phyloP scores from a whole-genome alignment of 495 filamentous ascomycete species.

The Xylaria bambusicola region DNA sequence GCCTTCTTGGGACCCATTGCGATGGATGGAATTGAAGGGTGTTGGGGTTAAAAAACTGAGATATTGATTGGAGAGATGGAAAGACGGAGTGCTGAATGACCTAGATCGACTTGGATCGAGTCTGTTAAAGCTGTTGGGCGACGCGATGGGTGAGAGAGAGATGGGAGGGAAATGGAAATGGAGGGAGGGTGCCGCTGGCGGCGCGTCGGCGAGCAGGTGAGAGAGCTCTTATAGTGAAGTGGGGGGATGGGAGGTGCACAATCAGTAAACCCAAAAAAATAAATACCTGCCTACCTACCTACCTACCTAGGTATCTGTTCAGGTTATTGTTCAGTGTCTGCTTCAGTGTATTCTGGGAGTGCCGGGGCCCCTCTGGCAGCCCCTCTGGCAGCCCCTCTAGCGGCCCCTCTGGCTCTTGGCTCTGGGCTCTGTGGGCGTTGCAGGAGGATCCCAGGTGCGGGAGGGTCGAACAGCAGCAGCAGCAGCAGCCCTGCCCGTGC shows the following conservation, averaged over 20 bases:
- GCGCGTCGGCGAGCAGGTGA: slow-evolving; percentile 42
- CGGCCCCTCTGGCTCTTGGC: no score
- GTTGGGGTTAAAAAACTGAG: slow-evolving; percentile 8
- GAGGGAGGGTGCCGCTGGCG: slow-evolving; percentile 47
- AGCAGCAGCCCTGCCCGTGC: slow-evolving; percentile 17
- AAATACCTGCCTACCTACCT: no score
- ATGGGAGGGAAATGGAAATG: slow-evolving; percentile 40
- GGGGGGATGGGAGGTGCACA: slow-evolving; percentile 41
- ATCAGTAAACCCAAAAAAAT: slow-evolving; percentile 32
- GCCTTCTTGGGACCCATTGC: slow-evolving; percentile 69
- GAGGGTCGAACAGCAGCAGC: not conserved
- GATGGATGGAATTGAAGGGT: slow-evolving; percentile 28
- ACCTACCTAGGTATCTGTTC: no score
- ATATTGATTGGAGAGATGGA: slow-evolving; percentile 8
- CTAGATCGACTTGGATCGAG: not conserved
- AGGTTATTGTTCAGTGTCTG: no score
- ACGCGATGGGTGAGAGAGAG: slow-evolving; percentile 26
- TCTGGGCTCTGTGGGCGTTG: slow-evolving; percentile 1
- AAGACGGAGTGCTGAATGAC: slow-evolving; percentile 17
- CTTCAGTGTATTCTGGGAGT: no score
- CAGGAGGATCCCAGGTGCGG: slow-evolving; percentile 16
- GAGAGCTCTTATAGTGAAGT: slow-evolving; percentile 50
- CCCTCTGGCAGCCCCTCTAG: no score
- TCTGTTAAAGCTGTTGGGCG: slow-evolving; percentile 8
- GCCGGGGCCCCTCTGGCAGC: no score